These are phyloP conservation scores for Colletotrichum karsti DNA, from an alignment of 2,329 filamentous ascomycete genomes.

Conservation along the genomic window DNA sequence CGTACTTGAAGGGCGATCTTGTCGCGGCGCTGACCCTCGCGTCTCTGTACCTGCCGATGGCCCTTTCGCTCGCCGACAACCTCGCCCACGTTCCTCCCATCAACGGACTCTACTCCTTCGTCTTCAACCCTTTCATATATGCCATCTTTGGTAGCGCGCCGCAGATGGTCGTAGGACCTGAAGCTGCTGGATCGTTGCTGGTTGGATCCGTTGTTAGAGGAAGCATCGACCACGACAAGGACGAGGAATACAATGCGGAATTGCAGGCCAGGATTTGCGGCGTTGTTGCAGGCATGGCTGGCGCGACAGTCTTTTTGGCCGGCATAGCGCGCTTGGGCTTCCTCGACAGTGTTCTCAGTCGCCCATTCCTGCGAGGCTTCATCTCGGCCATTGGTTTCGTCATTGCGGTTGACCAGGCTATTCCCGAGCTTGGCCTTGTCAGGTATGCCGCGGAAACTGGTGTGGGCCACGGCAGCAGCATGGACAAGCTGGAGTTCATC, in stretches of 20 bases:
- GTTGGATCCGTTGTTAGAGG: constrained; percentile 86
- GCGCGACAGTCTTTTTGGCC: constrained; percentile 86
- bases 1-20: constrained; percentile 86
- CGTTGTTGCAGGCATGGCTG: constrained; percentile 87
- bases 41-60: constrained; percentile 99
- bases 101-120: constrained; percentile 92
- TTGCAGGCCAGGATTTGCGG: constrained; percentile 86
- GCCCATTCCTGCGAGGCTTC: constrained; percentile 92
- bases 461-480: constrained; percentile 84
- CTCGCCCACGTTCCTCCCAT: constrained; percentile 92
- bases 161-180: constrained; percentile 92
- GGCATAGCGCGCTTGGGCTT: constrained; percentile 89
- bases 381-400: constrained; percentile 97
- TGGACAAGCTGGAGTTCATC: constrained; percentile 87
- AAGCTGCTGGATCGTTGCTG: constrained; percentile 91
- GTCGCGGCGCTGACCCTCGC: constrained; percentile 92
- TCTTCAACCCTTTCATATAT: constrained; percentile 92
- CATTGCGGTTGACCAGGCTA: constrained; percentile 93
- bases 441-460: constrained; percentile 68
- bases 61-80: constrained; percentile 90
- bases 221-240: constrained; percentile 75
- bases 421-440: constrained; percentile 86
- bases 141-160: constrained; percentile 91
- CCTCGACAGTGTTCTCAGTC: constrained; percentile 90
- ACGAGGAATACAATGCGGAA: constrained; percentile 71